phyloP scores from a whole-genome alignment of 495 filamentous ascomycete species.

The Oidiodendron maius region DNA sequence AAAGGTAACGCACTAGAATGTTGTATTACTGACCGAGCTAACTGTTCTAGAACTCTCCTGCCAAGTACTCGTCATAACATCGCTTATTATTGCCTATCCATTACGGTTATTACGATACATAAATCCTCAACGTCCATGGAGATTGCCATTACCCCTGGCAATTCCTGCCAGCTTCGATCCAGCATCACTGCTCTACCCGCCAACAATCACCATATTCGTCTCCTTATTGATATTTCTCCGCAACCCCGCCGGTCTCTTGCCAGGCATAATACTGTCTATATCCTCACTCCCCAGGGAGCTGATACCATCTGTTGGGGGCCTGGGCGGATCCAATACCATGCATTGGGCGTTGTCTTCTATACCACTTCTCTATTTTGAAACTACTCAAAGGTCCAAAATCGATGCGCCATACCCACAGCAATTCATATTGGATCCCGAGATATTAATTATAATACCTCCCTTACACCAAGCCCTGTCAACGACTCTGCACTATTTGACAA shows the following conservation, averaged over 20 bases:
- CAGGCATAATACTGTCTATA: slow-evolving; percentile 77
- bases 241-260: slow-evolving; percentile 51
- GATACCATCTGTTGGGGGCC: slow-evolving; percentile 55
- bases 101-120: slow-evolving; percentile 24
- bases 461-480: slow-evolving; percentile 77
- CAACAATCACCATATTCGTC: slow-evolving; percentile 67
- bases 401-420: background rate
- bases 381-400: background rate
- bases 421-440: slow-evolving; percentile 30
- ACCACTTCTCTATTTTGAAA: slow-evolving; percentile 42
- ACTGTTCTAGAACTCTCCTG: slow-evolving; percentile 39
- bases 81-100: slow-evolving; percentile 44
- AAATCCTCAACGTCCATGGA: slow-evolving; percentile 17
- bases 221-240: slow-evolving; percentile 66
- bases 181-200: slow-evolving; percentile 83
- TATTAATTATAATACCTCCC: slow-evolving; percentile 67
- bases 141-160: slow-evolving; percentile 24
- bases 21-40: background rate
- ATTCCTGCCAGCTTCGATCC: slow-evolving; percentile 80
- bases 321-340: slow-evolving; percentile 48
- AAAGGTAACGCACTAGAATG: slow-evolving; percentile 8
- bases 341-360: slow-evolving; percentile 71
- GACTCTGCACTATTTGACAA: slow-evolving; percentile 71
- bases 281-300: slow-evolving; percentile 67
- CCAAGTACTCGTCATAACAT: slow-evolving; percentile 33